Conservation (phyloP, 495 filamentous ascomycete genomes). For the Aspergillus funiculosus region DNA sequence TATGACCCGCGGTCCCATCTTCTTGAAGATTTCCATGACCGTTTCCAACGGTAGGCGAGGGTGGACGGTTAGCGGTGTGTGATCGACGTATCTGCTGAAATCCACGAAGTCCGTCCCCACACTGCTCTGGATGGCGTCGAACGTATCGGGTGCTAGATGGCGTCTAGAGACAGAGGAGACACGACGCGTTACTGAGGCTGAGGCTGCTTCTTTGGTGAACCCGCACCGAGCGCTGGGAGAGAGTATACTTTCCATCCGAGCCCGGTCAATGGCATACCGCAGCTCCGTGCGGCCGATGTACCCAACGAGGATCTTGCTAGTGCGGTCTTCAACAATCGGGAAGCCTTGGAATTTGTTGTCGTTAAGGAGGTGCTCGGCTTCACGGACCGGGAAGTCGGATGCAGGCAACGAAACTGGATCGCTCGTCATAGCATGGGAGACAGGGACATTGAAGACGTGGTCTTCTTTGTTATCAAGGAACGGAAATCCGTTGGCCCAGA, state of each 20-base stretch:
- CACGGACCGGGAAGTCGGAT: slow-evolving; percentile 64
- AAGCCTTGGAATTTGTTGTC: slow-evolving; percentile 92
- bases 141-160: slow-evolving; percentile 50
- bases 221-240: slow-evolving; percentile 66
- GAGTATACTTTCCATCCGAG: slow-evolving; percentile 67
- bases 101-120: slow-evolving; percentile 59
- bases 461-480: slow-evolving; percentile 99
- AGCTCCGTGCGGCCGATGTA: slow-evolving; percentile 96
- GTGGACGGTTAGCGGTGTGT: slow-evolving; percentile 86
- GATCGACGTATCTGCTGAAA: slow-evolving; percentile 82
- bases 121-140: slow-evolving; percentile 57
- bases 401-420: slow-evolving; percentile 68
- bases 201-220: slow-evolving; percentile 63
- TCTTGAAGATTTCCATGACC: slow-evolving; percentile 98
- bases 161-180: slow-evolving; percentile 24
- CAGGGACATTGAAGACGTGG: slow-evolving; percentile 92
- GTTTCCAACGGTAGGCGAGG: slow-evolving; percentile 90
- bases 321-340: slow-evolving; percentile 76
- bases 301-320: slow-evolving; percentile 68
- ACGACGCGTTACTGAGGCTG: slow-evolving; percentile 31
- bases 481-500: slow-evolving; percentile 98
- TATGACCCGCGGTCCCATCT: slow-evolving; percentile 92
- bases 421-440: slow-evolving; percentile 86
- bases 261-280: slow-evolving; percentile 83
- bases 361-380: slow-evolving; percentile 67